A percentile compares a stretch with the other conserved stretches of the same genome.
Evolutionary conservation across 176 grass and related monocot genomes (phyloP).

Genomic region (Musa acuminata): DNA sequence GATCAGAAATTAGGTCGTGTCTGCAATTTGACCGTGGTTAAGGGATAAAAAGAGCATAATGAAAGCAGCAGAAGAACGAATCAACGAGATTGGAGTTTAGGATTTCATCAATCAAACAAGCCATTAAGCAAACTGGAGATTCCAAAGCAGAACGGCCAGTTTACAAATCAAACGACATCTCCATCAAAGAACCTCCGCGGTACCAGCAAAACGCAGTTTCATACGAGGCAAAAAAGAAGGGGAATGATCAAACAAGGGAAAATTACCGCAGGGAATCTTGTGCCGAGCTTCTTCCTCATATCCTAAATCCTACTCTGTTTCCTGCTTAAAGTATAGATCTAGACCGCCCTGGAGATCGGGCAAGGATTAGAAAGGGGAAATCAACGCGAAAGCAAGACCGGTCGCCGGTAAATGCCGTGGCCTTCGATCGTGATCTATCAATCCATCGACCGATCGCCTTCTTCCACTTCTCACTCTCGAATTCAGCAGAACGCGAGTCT

Average conservation of each 20-base stretch:
- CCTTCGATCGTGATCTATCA: neutral
- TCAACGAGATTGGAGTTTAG: neutral
- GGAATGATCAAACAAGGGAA: neutral
- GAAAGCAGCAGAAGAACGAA: too few relatives aligned
- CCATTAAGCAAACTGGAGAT: neutral
- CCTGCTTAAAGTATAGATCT: neutral
- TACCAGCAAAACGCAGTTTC: too few relatives aligned
- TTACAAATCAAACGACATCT: constrained; percentile 4
- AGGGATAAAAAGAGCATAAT: too few relatives aligned
- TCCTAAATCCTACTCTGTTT: constrained; percentile 15
- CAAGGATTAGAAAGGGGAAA: neutral
- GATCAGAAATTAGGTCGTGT: too few relatives aligned
- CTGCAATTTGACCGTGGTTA: too few relatives aligned
- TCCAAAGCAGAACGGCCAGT: neutral
- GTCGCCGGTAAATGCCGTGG: neutral
- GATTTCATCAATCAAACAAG: neutral
- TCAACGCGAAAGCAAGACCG: neutral
- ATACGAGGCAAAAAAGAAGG: neutral
- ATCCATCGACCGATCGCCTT: neutral
- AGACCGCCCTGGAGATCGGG: neutral
- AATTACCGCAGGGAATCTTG: constrained; percentile 93
- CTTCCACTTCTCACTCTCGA: neutral
- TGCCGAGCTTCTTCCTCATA: constrained; percentile 99
- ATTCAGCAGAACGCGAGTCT: neutral
- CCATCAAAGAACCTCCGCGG: constrained; percentile 19